Evolutionary conservation across 2,329 filamentous ascomycete species (phyloP).

Genomic region (Cladosporium velox): DNA sequence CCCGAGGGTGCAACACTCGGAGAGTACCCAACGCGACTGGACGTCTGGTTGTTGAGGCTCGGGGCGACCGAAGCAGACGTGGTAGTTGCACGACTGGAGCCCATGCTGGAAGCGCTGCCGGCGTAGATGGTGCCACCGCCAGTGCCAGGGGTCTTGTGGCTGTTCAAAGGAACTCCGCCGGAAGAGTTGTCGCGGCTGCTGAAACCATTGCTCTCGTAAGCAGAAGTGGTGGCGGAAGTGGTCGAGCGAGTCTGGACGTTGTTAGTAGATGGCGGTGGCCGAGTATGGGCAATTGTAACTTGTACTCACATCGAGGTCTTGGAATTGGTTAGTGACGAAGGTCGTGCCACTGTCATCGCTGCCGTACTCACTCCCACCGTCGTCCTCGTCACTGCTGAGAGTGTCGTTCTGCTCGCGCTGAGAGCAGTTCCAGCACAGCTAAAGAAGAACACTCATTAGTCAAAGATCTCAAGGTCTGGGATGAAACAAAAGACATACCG

Average conservation of each 20-base stretch:
- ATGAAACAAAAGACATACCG: neutral
- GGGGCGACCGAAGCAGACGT: neutral
- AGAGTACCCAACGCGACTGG: neutral
- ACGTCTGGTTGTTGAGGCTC: neutral
- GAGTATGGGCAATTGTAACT: neutral
- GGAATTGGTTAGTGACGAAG: neutral
- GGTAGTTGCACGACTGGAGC: neutral
- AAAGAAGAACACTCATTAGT: neutral
- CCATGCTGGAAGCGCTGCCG: neutral
- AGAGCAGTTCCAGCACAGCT: constrained; percentile 18
- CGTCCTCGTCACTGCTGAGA: constrained; percentile 5
- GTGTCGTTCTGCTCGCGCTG: constrained; percentile 4
- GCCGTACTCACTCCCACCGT: neutral
- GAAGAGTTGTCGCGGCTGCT: neutral
- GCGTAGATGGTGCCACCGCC: neutral
- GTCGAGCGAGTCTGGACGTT: neutral
- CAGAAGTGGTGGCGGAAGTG: constrained; percentile 1
- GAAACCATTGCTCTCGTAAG: neutral
- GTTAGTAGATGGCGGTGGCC: neutral
- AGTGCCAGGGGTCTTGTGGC: neutral
- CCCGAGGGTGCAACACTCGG: neutral
- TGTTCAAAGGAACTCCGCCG: neutral
- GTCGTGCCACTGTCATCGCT: neutral
- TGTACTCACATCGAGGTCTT: constrained; percentile 6
- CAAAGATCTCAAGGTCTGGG: neutral